Conservation (phyloP, 140 eudicot genomes). For the Oenanthe javanica region DNA sequence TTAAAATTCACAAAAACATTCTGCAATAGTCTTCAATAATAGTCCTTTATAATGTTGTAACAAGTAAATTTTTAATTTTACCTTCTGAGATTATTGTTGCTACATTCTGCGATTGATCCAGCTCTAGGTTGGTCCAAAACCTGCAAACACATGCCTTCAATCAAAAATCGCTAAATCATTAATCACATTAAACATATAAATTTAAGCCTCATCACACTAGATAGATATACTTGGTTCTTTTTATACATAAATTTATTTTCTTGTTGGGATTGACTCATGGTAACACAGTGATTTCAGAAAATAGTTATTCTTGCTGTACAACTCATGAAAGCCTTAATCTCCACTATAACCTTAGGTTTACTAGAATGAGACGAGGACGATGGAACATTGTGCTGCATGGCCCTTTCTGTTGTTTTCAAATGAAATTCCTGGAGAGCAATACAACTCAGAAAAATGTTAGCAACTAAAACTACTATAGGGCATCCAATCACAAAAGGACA, state of each 20-base stretch:
- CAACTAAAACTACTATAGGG: not conserved
- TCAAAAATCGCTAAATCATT: not conserved
- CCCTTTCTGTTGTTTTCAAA: conserved; percentile 72
- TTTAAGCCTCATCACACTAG: not conserved
- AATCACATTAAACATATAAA: not conserved
- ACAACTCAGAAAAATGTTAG: conserved; percentile 11
- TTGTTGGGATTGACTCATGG: not conserved
- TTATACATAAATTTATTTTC: not conserved
- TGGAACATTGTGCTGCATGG: conserved; percentile 52
- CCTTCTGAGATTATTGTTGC: conserved; percentile 37
- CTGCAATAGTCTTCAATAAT: not conserved
- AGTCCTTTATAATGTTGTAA: not conserved
- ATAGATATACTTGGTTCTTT: not conserved
- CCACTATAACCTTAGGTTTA: conserved; percentile 41
- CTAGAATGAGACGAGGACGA: conserved; percentile 30
- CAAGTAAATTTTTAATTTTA: conserved; percentile 12
- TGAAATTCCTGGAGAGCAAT: conserved; percentile 67
- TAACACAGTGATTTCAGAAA: not conserved
- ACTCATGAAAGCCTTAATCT: not conserved
- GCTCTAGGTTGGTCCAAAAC: conserved; percentile 31
- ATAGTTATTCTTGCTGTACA: not conserved
- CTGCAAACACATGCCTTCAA: conserved; percentile 36
- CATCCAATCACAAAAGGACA: not conserved
- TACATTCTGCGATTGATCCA: conserved; percentile 29
- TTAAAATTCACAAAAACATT: not conserved